Conservation (phyloP, 2,329 filamentous ascomycete genomes). For the Diplocarpon rosae region DNA sequence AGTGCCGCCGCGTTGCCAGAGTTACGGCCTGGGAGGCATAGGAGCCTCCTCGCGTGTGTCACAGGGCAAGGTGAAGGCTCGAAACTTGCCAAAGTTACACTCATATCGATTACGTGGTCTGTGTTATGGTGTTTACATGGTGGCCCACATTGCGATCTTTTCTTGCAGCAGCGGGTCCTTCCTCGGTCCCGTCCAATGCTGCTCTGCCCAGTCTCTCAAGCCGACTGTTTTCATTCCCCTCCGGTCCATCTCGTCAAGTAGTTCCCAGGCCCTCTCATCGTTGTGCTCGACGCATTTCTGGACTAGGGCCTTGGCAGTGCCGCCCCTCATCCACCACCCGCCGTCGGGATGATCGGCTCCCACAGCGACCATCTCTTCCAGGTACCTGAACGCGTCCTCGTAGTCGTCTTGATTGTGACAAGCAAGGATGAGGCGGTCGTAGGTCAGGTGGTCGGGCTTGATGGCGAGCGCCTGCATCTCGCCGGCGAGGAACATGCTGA, state of each 20-base stretch:
- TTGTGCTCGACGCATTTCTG: slow-evolving; percentile 13
- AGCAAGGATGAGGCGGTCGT: slow-evolving; percentile 49
- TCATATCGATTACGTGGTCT: no score
- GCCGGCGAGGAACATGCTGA: slow-evolving; percentile 49
- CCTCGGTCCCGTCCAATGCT: slow-evolving; percentile 1
- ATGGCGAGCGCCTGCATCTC: slow-evolving; percentile 49
- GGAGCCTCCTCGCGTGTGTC: no score
- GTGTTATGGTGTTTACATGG: not conserved
- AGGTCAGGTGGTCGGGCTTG: slow-evolving; percentile 44
- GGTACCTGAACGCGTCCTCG: slow-evolving; percentile 37
- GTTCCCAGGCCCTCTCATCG: slow-evolving; percentile 18
- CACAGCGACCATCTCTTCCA: slow-evolving; percentile 37
- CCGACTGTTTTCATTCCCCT: slow-evolving; percentile 12
- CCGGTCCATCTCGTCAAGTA: slow-evolving; percentile 19
- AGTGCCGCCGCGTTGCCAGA: no score
- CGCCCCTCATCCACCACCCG: slow-evolving; percentile 26
- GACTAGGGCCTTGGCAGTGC: slow-evolving; percentile 18
- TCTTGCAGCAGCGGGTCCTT: not conserved
- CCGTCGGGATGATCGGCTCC: slow-evolving; percentile 25
- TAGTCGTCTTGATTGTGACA: slow-evolving; percentile 36
- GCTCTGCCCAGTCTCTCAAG: slow-evolving; percentile 7
- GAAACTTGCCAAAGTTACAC: no score
- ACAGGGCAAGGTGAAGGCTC: no score
- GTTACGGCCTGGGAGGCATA: no score
- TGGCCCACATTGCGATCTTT: slow-evolving; percentile 6